A percentile compares a stretch with the other conserved stretches of the same genome.
phyloP scores from a whole-genome alignment of 805 yeast genomes.

The Candida railenensis region DNA sequence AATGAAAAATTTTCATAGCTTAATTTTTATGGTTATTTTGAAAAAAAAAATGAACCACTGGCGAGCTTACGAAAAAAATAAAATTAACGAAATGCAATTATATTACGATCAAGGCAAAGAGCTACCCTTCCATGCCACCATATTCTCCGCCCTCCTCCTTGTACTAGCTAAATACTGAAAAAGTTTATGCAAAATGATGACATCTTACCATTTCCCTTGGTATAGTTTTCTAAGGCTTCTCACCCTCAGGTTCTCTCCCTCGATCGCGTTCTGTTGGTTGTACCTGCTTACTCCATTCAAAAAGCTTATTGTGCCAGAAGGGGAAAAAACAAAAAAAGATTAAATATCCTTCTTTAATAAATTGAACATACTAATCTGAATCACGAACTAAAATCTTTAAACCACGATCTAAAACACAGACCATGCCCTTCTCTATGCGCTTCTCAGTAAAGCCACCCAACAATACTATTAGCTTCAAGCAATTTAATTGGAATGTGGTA shows the following conservation, averaged over 20 bases:
- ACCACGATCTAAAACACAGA: neutral
- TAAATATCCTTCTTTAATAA: neutral
- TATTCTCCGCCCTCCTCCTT: too few relatives aligned
- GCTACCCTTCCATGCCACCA: too few relatives aligned
- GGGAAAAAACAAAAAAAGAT: neutral
- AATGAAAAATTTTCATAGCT: neutral
- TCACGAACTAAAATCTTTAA: constrained; percentile 1
- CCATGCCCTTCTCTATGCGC: neutral
- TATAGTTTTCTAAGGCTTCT: too few relatives aligned
- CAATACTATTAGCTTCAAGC: neutral
- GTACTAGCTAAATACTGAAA: too few relatives aligned
- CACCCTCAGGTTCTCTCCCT: too few relatives aligned
- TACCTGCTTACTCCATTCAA: neutral
- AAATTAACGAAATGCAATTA: neutral
- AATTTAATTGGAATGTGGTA: neutral
- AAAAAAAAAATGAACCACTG: constrained; percentile 1
- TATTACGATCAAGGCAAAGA: too few relatives aligned
- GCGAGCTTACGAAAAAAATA: neutral
- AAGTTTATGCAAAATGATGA: too few relatives aligned
- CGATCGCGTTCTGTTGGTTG: neutral
- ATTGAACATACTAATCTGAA: constrained; percentile 2
- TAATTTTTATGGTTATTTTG: neutral
- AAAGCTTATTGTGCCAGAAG: neutral
- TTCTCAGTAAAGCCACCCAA: neutral
- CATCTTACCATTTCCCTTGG: too few relatives aligned